Base-by-base conservation (phyloP, 2,329 filamentous ascomycete genomes). In the Fusarium coicis region DNA sequence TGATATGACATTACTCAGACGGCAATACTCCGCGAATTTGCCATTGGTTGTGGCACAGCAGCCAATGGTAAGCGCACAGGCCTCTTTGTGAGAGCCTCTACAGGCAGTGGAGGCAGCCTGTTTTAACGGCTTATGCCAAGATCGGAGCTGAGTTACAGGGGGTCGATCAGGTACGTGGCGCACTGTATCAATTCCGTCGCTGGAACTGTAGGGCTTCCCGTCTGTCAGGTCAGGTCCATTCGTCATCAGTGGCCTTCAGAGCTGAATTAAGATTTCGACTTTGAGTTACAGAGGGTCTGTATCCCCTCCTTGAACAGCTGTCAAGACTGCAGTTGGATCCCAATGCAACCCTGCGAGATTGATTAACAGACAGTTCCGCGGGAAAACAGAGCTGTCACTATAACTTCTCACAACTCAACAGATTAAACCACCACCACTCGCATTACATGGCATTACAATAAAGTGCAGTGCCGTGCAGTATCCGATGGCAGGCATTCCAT, bases 41-140 rank as follows among this genome's bases (percentile, higher is more conserved):
- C 28, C 18, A 66, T 66, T 66, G 62, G 64, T 28, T 43, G 39
- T 21, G 11, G 4, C 16, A 15, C 28, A 30, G 11, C 26, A 36
- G 40, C 12, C 32, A 30, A 34, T 66, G 49, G 10, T 21, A 26
- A 26, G 46, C 39, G 56, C 70, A 62, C 70, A 66, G 65, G 34
- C 69, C 69, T 42, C 50, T 49, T 50, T 54, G 50, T 37, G 53
- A 64, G 53, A 64, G 34, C 44, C 56, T 32, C 30, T 32, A 23
- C 7, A 19, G 14, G 9, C n/a, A 23, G 26, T 47, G 44, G 26
- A 28, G 26, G 50, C 53, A 28, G 50, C 57, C 46, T 42, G 26
- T 7, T 42, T 28, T 42, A 47, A 46, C 50, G 42, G 39, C 59
- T 32, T 21, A 28, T 32, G 60, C 60, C 53, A 63, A 59, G 60